These are phyloP conservation scores for Aspergillus sp. DNA, from an alignment of 2,329 filamentous ascomycete species.

Conservation along the genomic window DNA sequence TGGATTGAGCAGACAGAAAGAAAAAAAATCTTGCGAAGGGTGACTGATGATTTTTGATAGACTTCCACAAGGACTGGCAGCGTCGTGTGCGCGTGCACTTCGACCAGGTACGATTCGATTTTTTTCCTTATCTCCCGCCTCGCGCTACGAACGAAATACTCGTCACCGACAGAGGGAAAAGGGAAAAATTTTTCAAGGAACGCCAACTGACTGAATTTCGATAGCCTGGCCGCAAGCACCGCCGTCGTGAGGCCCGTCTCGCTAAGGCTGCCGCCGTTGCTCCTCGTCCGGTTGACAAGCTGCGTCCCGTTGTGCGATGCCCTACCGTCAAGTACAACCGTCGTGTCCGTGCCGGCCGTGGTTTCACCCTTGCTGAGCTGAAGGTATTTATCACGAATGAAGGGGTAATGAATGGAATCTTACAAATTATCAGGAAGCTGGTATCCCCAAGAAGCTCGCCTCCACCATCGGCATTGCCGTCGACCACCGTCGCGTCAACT, in stretches of 20 bases:
- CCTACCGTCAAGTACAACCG: conserved; percentile 99
- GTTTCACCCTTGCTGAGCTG: conserved; percentile 95
- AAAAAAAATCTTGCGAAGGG: neutral
- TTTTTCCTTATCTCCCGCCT: conserved; percentile 6
- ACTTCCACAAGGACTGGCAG: conserved; percentile 99
- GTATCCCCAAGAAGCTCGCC: conserved; percentile 90
- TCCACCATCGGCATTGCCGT: conserved; percentile 96
- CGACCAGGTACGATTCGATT: conserved; percentile 79
- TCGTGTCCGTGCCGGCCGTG: conserved; percentile 90
- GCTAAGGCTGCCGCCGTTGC: conserved; percentile 94
- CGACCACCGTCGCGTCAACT: conserved; percentile 94
- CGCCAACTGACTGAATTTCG: conserved; percentile 36
- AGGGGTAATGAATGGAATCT: conserved; percentile 7
- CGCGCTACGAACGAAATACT: conserved; percentile 12
- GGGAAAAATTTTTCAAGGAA: conserved; percentile 16
- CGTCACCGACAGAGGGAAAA: neutral
- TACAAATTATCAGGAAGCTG: conserved; percentile 69
- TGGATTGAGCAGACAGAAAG: neutral
- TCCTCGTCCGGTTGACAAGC: conserved; percentile 94
- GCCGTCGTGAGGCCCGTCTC: conserved; percentile 85
- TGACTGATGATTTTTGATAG: conserved; percentile 44
- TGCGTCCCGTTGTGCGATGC: conserved; percentile 95
- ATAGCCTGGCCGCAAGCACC: conserved; percentile 94
- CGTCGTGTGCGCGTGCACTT: conserved; percentile 98
- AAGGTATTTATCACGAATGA: conserved; percentile 65